Conservation (phyloP, 129 eudicot genomes). For the Lonicera japonica region DNA sequence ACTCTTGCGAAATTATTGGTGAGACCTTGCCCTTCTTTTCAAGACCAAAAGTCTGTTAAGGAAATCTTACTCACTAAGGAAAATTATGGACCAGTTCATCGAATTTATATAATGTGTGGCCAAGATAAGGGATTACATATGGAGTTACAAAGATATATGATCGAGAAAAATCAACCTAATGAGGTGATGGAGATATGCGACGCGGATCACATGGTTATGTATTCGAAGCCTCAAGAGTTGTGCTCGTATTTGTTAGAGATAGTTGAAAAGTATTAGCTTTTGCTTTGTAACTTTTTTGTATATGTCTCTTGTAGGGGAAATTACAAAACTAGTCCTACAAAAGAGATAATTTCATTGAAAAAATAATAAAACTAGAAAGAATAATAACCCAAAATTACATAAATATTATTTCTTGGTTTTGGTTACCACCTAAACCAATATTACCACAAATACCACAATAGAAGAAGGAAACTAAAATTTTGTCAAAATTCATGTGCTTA, state of each 20-base stretch:
- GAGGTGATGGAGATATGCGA: constrained; percentile 24
- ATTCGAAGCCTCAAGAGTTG: constrained; percentile 24
- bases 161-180: constrained; percentile 10
- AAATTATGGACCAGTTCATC: constrained; percentile 20
- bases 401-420: no score
- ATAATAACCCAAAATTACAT: no score
- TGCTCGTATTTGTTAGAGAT: constrained; percentile 11
- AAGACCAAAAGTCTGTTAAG: constrained; percentile 10
- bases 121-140: constrained; percentile 10
- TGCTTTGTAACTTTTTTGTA: no score
- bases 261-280: background rate
- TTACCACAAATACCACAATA: no score
- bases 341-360: no score
- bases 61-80: constrained; percentile 13
- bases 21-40: constrained; percentile 10
- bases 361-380: no score
- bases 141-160: constrained; percentile 17
- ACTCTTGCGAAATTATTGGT: constrained; percentile 19
- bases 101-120: constrained; percentile 15
- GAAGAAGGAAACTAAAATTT: no score
- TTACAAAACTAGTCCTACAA: no score
- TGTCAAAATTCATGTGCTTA: no score
- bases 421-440: no score
- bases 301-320: no score
- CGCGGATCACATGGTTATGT: constrained; percentile 38